These are phyloP conservation scores for Mycena galopus DNA, from an alignment of 768 basidiomycete species.

Conservation along the genomic window DNA sequence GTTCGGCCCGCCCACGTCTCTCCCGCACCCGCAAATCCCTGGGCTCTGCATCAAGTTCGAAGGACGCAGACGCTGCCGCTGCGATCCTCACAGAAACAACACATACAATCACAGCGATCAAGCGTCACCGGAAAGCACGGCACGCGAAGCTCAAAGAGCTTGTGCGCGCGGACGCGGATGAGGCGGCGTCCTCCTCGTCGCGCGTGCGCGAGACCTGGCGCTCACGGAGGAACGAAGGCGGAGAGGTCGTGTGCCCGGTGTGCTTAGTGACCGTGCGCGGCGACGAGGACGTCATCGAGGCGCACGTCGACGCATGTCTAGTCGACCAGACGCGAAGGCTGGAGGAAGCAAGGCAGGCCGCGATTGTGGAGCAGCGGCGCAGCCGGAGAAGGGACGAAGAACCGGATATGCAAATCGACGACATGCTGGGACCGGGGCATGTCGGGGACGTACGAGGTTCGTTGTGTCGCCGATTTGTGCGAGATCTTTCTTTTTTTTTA, in stretches of 20 bases:
- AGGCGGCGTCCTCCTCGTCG: slow-evolving; percentile 57
- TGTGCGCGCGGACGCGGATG: slow-evolving; percentile 59
- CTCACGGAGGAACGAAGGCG: slow-evolving; percentile 46
- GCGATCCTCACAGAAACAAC: slow-evolving; percentile 55
- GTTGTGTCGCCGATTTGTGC: slow-evolving; percentile 29
- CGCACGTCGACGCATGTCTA: slow-evolving; percentile 87
- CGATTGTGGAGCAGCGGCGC: slow-evolving; percentile 47
- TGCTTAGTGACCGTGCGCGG: slow-evolving; percentile 71
- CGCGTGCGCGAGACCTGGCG: slow-evolving; percentile 45
- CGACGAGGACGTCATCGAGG: slow-evolving; percentile 80
- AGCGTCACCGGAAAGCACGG: slow-evolving; percentile 77
- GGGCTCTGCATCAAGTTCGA: slow-evolving; percentile 34
- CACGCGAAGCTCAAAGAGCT: slow-evolving; percentile 77
- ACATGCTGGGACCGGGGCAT: slow-evolving; percentile 50
- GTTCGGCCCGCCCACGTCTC: slow-evolving; percentile 54
- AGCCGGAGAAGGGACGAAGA: slow-evolving; percentile 44
- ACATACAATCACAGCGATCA: slow-evolving; percentile 73
- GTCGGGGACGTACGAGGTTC: slow-evolving; percentile 65
- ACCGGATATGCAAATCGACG: slow-evolving; percentile 47
- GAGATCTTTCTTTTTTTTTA: neutral
- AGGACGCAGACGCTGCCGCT: slow-evolving; percentile 3
- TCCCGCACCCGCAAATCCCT: slow-evolving; percentile 58
- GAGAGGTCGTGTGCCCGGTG: slow-evolving; percentile 75
- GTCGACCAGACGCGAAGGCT: slow-evolving; percentile 63
- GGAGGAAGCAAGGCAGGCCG: slow-evolving; percentile 58